phyloP scores from a whole-genome alignment of 2,329 filamentous ascomycete genomes.

The Pseudohalonectria lignicola region DNA sequence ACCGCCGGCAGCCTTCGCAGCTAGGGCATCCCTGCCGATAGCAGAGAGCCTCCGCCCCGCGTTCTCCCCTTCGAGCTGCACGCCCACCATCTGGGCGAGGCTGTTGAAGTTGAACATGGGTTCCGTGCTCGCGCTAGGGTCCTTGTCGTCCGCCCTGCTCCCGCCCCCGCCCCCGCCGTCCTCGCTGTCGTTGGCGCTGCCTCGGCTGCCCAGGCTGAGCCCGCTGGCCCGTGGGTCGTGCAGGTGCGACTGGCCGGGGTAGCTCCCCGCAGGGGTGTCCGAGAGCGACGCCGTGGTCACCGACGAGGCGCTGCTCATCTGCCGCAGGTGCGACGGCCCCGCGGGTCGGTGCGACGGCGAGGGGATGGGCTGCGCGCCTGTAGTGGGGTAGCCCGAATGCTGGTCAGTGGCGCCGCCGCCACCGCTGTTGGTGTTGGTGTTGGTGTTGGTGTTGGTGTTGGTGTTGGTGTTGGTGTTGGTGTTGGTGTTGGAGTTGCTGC shows the following conservation, averaged over 20 bases:
- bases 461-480: too few species aligned
- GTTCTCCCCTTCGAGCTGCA: constrained; percentile 39
- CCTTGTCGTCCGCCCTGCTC: constrained; percentile 37
- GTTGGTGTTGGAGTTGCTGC: too few species aligned
- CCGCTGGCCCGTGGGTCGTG: constrained; percentile 43
- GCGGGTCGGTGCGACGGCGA: constrained; percentile 37
- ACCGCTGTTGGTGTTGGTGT: constrained; percentile 56
- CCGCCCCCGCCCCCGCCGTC: constrained; percentile 23
- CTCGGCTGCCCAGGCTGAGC: constrained; percentile 34
- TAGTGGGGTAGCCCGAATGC: too few species aligned
- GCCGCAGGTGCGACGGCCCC: constrained; percentile 61
- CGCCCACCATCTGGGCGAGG: constrained; percentile 72
- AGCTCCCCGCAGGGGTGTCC: constrained; percentile 52
- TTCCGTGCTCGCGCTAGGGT: constrained; percentile 45
- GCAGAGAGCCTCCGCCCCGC: constrained; percentile 20
- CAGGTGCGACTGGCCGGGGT: constrained; percentile 22
- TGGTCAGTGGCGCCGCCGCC: constrained; percentile 30
- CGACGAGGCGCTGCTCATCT: constrained; percentile 81
- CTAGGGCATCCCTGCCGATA: constrained; percentile 12
- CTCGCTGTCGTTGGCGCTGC: constrained; percentile 28
- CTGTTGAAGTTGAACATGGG: constrained; percentile 89
- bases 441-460: constrained; percentile 19
- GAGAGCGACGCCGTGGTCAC: constrained; percentile 61
- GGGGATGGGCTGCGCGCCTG: constrained; percentile 31
- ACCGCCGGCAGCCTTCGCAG: constrained; percentile 3